phyloP scores from a whole-genome alignment of 192 early-diverging fungal genomes.

The Podila verticillata region DNA sequence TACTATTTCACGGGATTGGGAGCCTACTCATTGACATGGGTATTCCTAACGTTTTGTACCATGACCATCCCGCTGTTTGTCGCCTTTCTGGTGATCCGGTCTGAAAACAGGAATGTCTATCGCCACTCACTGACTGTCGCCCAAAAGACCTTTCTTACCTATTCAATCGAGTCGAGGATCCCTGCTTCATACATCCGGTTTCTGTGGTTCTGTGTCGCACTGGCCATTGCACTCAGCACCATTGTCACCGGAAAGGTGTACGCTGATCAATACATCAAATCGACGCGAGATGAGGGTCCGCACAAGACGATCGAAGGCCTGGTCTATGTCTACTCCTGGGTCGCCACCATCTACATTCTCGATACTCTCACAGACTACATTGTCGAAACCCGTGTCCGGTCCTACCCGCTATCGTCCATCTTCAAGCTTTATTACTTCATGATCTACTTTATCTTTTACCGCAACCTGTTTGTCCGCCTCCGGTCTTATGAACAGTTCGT shows the following conservation, averaged over 20 bases:
- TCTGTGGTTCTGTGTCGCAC: constrained; percentile 78
- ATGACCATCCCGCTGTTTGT: constrained; percentile 75
- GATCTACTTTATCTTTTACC: constrained; percentile 85
- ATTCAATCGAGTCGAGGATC: constrained; percentile 57
- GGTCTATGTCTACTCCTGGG: constrained; percentile 80
- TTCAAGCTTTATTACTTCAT: constrained; percentile 84
- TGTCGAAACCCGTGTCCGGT: constrained; percentile 67
- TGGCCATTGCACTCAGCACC: constrained; percentile 73
- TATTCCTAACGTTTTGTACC: constrained; percentile 74
- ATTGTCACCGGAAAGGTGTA: constrained; percentile 76
- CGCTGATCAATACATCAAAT: constrained; percentile 68
- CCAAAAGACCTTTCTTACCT: constrained; percentile 65
- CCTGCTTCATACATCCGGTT: constrained; percentile 79
- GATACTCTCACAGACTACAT: constrained; percentile 74
- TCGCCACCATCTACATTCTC: constrained; percentile 74
- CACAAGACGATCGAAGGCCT: constrained; percentile 70
- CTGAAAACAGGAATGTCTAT: constrained; percentile 57
- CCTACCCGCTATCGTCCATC: constrained; percentile 73
- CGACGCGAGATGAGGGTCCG: constrained; percentile 41
- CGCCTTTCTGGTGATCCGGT: constrained; percentile 67
- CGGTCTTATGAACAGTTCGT: constrained; percentile 74
- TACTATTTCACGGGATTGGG: constrained; percentile 65
- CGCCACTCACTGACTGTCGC: constrained; percentile 58
- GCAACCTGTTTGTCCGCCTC: constrained; percentile 78
- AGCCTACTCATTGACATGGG: constrained; percentile 71